phyloP scores from a whole-genome alignment of 768 basidiomycete species.

The Jaapia argillacea region DNA sequence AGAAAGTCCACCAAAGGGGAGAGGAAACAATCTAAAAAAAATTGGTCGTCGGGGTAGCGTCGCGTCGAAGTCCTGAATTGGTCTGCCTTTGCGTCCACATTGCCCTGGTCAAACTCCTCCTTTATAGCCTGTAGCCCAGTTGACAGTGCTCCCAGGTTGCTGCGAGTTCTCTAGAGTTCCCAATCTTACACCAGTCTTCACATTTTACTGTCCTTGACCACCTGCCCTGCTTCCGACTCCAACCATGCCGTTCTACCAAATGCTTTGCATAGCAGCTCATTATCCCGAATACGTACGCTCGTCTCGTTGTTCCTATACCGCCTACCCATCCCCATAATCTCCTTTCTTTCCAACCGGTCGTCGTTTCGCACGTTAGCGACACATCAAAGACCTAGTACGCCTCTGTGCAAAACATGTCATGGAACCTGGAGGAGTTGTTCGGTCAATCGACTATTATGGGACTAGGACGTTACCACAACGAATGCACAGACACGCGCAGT shows the following conservation, averaged over 20 bases:
- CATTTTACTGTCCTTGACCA: no score
- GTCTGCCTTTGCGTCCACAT: no score
- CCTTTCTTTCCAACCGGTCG: neutral
- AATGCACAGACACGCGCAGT: constrained; percentile 54
- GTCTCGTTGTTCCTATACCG: neutral
- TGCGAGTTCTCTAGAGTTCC: no score
- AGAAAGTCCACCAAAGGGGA: no score
- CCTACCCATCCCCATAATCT: neutral
- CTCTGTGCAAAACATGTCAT: constrained; percentile 65
- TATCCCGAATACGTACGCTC: constrained; percentile 57
- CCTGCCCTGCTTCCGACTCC: no score
- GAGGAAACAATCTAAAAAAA: no score
- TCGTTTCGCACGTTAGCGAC: constrained; percentile 32
- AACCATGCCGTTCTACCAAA: constrained; percentile 91
- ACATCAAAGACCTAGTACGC: constrained; percentile 66
- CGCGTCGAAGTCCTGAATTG: no score
- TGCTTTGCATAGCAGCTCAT: constrained; percentile 77
- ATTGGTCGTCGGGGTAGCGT: no score
- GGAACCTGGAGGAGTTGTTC: constrained; percentile 71
- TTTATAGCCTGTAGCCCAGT: no score
- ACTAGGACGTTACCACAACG: constrained; percentile 62
- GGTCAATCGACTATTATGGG: constrained; percentile 70
- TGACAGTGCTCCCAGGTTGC: no score
- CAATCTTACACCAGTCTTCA: no score
- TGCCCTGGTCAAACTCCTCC: no score